Evolutionary conservation across 75 land plant genomes (phyloP), one percentile per base, ranked within the genome.

Genomic region (Sequoia sempervirens): DNA sequence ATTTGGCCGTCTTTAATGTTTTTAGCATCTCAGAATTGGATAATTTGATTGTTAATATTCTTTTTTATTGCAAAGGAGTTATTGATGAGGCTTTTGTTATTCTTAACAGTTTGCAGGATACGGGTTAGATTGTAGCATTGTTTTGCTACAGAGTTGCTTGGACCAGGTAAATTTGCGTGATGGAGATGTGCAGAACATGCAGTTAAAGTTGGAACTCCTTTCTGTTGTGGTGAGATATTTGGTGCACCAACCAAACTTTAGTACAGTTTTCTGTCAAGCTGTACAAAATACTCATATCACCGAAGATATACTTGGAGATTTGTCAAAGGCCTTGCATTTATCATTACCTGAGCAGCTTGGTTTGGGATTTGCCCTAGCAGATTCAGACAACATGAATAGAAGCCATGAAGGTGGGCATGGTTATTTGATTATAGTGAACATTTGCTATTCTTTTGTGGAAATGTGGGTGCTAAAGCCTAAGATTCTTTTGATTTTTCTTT

Each of bases 291-390:
- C 78, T 37, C 86, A 84, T 40, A 52, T 89, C 26, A 89, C 43
- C 82, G 93, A 92, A 45, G 89, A 83, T 64, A 89, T 89, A 46
- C 92, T 94, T 17, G 88, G 84, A 38, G 84, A 89, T 80, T 90
- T 97, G 30, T 97, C 90, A 56, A 88, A 86, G 54, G 84, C 89
- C 4, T 74, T 95, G 61, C 85, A 88, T 66, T 87, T 97, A 28
- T 85, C 96, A 37, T 80, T 84, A 1, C 80, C 91, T 41, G 95
- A 95, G 85, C 91, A 92, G 87, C 88, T 95, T 80, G 87, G 88
- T n/a, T 53, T 94, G 85, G 95, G 96, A 70, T 90, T 95, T 83
- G 96, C 99, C 40, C 82, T 97, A 75, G 76, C 89, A 26, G 95
- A 97, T 46, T 93, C 95, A 40, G 94, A 95, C 37, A 88, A 93